Percentiles rank a stretch among this genome's conserved stretches.
phyloP scores from a whole-genome alignment of 768 basidiomycete species.

The Lyophyllum atratum region DNA sequence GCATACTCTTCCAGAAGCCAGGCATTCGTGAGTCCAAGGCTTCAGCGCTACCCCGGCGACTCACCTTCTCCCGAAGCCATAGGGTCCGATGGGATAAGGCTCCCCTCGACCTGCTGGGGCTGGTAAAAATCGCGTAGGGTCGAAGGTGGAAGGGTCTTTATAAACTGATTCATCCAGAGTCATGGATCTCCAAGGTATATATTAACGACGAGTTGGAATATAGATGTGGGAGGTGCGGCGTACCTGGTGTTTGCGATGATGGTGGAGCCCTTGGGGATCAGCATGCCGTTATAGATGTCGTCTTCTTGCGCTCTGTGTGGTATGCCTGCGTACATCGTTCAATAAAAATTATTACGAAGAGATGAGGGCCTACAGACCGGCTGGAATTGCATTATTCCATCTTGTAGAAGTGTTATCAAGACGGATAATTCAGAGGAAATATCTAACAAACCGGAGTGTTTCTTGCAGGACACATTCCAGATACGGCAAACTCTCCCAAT shows the following conservation, averaged over 20 bases:
- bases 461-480: conserved; percentile 18
- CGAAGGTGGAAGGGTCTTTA: not conserved
- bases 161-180: no score
- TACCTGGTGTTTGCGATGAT: not conserved
- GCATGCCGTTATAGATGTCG: no score
- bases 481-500: conserved; percentile 4
- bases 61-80: not conserved
- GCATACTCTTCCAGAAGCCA: no score
- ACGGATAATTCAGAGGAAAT: no score
- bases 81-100: not conserved
- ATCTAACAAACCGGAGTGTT: conserved; percentile 17
- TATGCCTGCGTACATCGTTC: no score
- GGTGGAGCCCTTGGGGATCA: no score
- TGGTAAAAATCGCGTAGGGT: not conserved
- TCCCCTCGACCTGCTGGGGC: not conserved
- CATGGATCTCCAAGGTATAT: not conserved
- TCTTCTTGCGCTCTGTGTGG: not conserved
- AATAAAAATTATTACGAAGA: no score
- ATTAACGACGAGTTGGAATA: not conserved
- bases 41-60: no score
- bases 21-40: no score
- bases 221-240: not conserved
- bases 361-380: no score
- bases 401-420: no score
- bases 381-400: no score